Percentiles rank a stretch among this genome's conserved stretches.
Conservation (phyloP, 2,329 filamentous ascomycete species). For the Rhynchosporium agropyri region DNA sequence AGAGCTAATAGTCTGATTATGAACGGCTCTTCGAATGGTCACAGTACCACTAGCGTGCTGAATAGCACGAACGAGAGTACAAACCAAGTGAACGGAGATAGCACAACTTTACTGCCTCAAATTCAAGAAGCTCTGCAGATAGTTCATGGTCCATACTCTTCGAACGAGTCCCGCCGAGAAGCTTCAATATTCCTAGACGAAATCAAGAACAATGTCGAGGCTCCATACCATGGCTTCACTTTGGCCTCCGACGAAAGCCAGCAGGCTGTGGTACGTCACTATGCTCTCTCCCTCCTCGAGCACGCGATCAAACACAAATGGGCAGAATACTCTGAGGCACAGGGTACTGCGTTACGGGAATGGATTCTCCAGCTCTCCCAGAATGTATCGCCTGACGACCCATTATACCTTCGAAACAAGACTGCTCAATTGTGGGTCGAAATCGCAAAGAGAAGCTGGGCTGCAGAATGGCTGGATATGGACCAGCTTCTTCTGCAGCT, state of each 20-base stretch:
- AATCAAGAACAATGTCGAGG: conserved; percentile 77
- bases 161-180: conserved; percentile 78
- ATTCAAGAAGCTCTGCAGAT: conserved; percentile 86
- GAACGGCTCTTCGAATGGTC: conserved; percentile 32
- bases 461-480: conserved; percentile 92
- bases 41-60: conserved; percentile 12
- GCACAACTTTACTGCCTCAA: conserved; percentile 57
- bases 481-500: conserved; percentile 79
- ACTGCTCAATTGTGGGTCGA: conserved; percentile 94
- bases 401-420: conserved; percentile 87
- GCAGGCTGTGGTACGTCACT: conserved; percentile 84
- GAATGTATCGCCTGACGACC: conserved; percentile 70
- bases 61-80: conserved; percentile 23
- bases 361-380: conserved; percentile 82
- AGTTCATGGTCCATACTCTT: conserved; percentile 80
- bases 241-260: conserved; percentile 77
- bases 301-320: conserved; percentile 86
- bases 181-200: conserved; percentile 85
- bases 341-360: conserved; percentile 68
- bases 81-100: conserved; percentile 44
- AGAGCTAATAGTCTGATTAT: conserved; percentile 25
- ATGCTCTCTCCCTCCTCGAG: conserved; percentile 88
- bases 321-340: conserved; percentile 69
- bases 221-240: conserved; percentile 81
- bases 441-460: conserved; percentile 91